These are phyloP conservation scores for Penicillium sp. DNA, from an alignment of 2,329 filamentous ascomycete genomes.

Conservation along the genomic window DNA sequence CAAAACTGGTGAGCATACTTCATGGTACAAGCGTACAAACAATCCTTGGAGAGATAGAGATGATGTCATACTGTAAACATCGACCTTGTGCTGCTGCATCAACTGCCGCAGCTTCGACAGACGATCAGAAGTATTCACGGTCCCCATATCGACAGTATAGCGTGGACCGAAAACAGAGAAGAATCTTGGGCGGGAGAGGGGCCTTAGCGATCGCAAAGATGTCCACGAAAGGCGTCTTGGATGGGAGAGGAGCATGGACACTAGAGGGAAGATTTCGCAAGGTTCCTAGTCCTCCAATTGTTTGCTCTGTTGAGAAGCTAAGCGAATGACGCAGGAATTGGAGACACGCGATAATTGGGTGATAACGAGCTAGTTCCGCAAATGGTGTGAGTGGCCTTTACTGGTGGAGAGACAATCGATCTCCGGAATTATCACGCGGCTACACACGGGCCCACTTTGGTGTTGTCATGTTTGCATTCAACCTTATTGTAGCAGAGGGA, in stretches of 20 bases:
- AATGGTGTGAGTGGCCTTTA: constrained; percentile 16
- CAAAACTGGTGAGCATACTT: constrained; percentile 34
- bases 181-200: constrained; percentile 32
- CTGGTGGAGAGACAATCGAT: constrained; percentile 3
- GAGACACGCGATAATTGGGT: constrained; percentile 10
- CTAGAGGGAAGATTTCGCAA: not conserved
- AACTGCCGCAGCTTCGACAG: constrained; percentile 74
- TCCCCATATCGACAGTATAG: constrained; percentile 64
- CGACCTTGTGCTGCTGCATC: constrained; percentile 83
- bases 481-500: not conserved
- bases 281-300: not conserved
- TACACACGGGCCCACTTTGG: constrained; percentile 13
- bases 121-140: constrained; percentile 73
- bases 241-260: constrained; percentile 38
- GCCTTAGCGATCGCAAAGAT: constrained; percentile 31
- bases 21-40: constrained; percentile 11
- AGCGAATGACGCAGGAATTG: not conserved
- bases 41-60: constrained; percentile 7
- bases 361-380: constrained; percentile 17
- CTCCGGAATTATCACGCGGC: constrained; percentile 6
- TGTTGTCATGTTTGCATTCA: constrained; percentile 17
- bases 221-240: constrained; percentile 32
- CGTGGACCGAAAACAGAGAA: constrained; percentile 41
- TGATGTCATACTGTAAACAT: constrained; percentile 75
- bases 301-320: not conserved